Evolutionary conservation across 2,329 filamentous ascomycete species (phyloP), one percentile per base, ranked within the genome.

Genomic region (Chaetomium strumarium): DNA sequence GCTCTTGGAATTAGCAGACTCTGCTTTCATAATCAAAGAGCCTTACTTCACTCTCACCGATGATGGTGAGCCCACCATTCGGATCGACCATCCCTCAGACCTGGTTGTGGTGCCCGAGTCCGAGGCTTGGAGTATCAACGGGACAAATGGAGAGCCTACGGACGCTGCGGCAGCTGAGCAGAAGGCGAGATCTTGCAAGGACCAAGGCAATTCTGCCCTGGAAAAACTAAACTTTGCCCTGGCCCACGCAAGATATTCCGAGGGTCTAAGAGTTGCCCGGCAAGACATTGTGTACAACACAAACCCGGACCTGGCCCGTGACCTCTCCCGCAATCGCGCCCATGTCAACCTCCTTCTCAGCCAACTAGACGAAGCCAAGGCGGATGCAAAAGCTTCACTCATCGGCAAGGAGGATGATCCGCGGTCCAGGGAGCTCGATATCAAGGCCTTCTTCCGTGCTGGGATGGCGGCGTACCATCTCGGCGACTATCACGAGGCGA

Each of bases 31-130:
- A 13, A 20, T 53, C 41, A 53, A 53, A n/a, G 46, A 53, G 7
- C 51, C 51, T 2, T 53, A 53, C 30, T 53, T 53, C 30, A 53
- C 51, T 9, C 51, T 53, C 40, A 49, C 46, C 10, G 46, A 49
- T 9, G 40, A 53, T 1, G 46, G 46, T 19, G 51, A 53, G 20
- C 40, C 51, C 6, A 53, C 51, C 5, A n/a, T 53, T 4, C 51
- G 51, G 8, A 46, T 53, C 36, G 46, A 53, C 20, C 51, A 53
- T 19, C 51, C 46, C 13, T 49, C 51, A 6, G 46, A 53, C 40
- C 12, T 53, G 2, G 7, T 53, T 13, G 12, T 17, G 10, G n/a
- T 31, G 12, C 34, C 20, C 7, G 24, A 24, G 24, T 34, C 33
- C 11, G 33, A 34, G 14, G 33, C 11, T 4, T 5, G 14, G 33